Conservation (phyloP, 2,329 filamentous ascomycete species). For the Aspergillus bombycis region DNA sequence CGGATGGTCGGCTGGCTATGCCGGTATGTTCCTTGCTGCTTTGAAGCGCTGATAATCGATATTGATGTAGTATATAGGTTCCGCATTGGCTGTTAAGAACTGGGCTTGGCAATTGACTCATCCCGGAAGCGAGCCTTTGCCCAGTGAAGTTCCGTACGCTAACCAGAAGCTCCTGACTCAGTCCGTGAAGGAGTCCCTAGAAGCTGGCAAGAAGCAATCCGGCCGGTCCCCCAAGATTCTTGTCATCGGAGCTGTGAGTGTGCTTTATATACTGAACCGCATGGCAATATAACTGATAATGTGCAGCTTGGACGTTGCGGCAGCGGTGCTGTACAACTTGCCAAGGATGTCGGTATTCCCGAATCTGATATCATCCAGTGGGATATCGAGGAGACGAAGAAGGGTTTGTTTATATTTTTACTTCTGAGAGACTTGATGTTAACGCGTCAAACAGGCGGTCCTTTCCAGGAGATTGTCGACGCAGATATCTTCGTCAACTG, state of each 20-base stretch:
- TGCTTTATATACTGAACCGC: background rate
- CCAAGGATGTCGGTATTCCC: constrained; percentile 72
- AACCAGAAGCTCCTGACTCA: constrained; percentile 74
- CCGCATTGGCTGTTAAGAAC: constrained; percentile 73
- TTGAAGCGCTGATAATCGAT: background rate
- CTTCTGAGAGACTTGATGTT: background rate
- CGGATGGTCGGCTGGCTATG: constrained; percentile 74
- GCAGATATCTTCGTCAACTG: constrained; percentile 80
- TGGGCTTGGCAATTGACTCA: constrained; percentile 83
- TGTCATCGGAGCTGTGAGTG: constrained; percentile 73
- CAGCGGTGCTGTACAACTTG: constrained; percentile 79
- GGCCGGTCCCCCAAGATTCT: constrained; percentile 73
- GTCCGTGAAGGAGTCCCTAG: constrained; percentile 73
- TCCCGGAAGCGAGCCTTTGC: constrained; percentile 66
- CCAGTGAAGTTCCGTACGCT: constrained; percentile 59
- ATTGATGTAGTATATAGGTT: constrained; percentile 45
- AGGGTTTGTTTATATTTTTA: constrained; percentile 44
- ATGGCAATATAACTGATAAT: background rate
- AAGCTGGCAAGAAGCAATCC: constrained; percentile 66
- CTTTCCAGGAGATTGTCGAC: constrained; percentile 74
- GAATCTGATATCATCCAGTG: constrained; percentile 70
- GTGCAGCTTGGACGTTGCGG: constrained; percentile 68
- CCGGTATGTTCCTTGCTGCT: constrained; percentile 43
- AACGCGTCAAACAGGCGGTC: constrained; percentile 56
- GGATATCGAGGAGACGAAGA: constrained; percentile 80